A percentile compares a stretch with the other conserved stretches of the same genome.
These are phyloP conservation scores for Chamaecrista fasciculata DNA, from an alignment of 306 rosid genomes.

Conservation along the genomic window DNA sequence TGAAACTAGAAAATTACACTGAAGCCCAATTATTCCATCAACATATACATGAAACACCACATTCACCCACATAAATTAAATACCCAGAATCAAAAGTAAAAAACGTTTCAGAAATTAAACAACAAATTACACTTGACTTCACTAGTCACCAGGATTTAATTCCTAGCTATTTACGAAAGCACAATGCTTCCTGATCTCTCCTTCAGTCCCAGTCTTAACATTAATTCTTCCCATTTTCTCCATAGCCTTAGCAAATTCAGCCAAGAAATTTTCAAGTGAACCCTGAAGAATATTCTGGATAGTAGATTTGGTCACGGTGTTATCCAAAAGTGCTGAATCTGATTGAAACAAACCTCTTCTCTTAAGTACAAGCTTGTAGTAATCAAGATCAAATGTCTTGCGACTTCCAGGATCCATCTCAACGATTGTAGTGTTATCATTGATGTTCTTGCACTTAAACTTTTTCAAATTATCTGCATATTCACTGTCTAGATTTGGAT, in stretches of 20 bases:
- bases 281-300: conserved; percentile 55
- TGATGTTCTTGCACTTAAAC: conserved; percentile 61
- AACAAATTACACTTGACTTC: background rate
- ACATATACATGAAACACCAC: conserved; percentile 7
- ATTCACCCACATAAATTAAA: background rate
- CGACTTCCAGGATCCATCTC: conserved; percentile 96
- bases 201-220: conserved; percentile 72
- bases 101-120: background rate
- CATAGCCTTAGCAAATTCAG: conserved; percentile 60
- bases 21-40: conserved; percentile 26
- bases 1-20: conserved; percentile 11
- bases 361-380: conserved; percentile 56
- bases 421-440: conserved; percentile 49
- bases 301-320: conserved; percentile 43
- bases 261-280: conserved; percentile 45
- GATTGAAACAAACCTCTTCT: conserved; percentile 77
- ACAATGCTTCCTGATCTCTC: conserved; percentile 83
- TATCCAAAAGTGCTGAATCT: conserved; percentile 65
- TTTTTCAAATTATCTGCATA: conserved; percentile 75
- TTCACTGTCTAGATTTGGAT: conserved; percentile 71
- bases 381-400: conserved; percentile 75
- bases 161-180: conserved; percentile 56
- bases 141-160: background rate
- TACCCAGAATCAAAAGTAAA: conserved; percentile 26
- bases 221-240: conserved; percentile 74